Percentiles rank a stretch among this genome's conserved stretches.
phyloP scores from a whole-genome alignment of 2,329 filamentous ascomycete species.

The Chrysoporthe austroafricana region DNA sequence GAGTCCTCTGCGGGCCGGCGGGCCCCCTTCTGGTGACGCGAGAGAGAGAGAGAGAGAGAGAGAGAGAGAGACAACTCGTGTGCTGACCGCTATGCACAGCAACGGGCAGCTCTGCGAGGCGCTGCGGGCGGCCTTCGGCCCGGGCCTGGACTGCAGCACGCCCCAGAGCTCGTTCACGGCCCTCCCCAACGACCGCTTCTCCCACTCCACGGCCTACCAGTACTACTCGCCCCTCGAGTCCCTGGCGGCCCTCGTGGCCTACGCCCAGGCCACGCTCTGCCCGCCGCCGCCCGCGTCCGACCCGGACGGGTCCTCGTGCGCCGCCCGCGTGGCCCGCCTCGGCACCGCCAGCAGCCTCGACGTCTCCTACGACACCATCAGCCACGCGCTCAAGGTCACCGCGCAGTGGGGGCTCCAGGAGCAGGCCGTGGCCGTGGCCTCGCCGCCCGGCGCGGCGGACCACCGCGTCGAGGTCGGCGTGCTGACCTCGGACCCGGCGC shows the following conservation, averaged over 20 bases:
- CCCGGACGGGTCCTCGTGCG: constrained; percentile 46
- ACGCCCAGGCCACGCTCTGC: constrained; percentile 59
- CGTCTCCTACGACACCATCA: constrained; percentile 73
- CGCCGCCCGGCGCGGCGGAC: constrained; percentile 37
- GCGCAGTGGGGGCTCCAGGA: constrained; percentile 62
- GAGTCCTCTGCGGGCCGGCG: constrained; percentile 18
- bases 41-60: too few relatives aligned
- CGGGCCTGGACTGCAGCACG: constrained; percentile 39
- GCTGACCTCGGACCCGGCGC: constrained; percentile 63
- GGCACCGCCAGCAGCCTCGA: constrained; percentile 68
- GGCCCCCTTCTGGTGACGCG: background rate
- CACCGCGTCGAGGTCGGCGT: constrained; percentile 81
- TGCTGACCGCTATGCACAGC: constrained; percentile 27
- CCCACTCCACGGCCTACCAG: constrained; percentile 66
- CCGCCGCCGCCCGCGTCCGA: constrained; percentile 31
- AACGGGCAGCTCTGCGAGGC: constrained; percentile 36
- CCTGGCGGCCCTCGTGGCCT: constrained; percentile 57
- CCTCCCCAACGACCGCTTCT: constrained; percentile 59
- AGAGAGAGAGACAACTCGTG: too few relatives aligned
- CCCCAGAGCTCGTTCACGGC: constrained; percentile 64
- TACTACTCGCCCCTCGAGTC: constrained; percentile 69
- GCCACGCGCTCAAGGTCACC: constrained; percentile 67
- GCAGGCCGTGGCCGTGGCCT: constrained; percentile 46
- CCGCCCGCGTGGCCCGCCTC: constrained; percentile 47
- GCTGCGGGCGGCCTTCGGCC: constrained; percentile 39